phyloP scores from a whole-genome alignment of 495 filamentous ascomycete species.

The Hyaloscypha hepaticicola region DNA sequence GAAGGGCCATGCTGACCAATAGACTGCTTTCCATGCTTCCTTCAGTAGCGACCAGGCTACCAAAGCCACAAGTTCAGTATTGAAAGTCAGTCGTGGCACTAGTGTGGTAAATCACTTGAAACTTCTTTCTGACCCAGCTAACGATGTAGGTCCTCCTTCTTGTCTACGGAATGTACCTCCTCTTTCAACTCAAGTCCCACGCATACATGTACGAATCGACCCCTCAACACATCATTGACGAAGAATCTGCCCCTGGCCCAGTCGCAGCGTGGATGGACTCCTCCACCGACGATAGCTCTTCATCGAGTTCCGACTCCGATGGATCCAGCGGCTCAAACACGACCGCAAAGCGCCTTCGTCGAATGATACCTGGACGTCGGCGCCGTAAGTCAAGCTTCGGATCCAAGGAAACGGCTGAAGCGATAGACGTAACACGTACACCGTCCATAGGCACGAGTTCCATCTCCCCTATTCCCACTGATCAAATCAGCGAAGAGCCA shows the following conservation, averaged over 20 bases:
- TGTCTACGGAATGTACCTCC: slow-evolving; percentile 79
- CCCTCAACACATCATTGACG: slow-evolving; percentile 85
- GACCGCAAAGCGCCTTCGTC: slow-evolving; percentile 64
- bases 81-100: slow-evolving; percentile 85
- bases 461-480: slow-evolving; percentile 13
- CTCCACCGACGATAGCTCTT: slow-evolving; percentile 59
- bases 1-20: slow-evolving; percentile 3
- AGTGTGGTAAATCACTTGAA: slow-evolving; percentile 63
- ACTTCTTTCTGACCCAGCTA: not conserved
- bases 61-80: slow-evolving; percentile 64
- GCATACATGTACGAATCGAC: slow-evolving; percentile 89
- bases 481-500: slow-evolving; percentile 17
- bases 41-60: slow-evolving; percentile 54
- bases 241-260: slow-evolving; percentile 81
- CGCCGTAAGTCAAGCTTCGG: slow-evolving; percentile 67
- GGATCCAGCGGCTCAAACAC: slow-evolving; percentile 61
- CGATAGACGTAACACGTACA: slow-evolving; percentile 12
- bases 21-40: slow-evolving; percentile 90
- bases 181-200: slow-evolving; percentile 92
- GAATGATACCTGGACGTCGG: slow-evolving; percentile 56
- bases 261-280: slow-evolving; percentile 76
- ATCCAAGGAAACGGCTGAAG: slow-evolving; percentile 53
- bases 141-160: slow-evolving; percentile 61
- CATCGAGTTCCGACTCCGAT: slow-evolving; percentile 63
- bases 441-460: slow-evolving; percentile 23